A percentile compares a stretch with the other conserved stretches of the same genome.
Conservation (phyloP, 108 stramenopile genomes). For the Pelagomonas calceolata region DNA sequence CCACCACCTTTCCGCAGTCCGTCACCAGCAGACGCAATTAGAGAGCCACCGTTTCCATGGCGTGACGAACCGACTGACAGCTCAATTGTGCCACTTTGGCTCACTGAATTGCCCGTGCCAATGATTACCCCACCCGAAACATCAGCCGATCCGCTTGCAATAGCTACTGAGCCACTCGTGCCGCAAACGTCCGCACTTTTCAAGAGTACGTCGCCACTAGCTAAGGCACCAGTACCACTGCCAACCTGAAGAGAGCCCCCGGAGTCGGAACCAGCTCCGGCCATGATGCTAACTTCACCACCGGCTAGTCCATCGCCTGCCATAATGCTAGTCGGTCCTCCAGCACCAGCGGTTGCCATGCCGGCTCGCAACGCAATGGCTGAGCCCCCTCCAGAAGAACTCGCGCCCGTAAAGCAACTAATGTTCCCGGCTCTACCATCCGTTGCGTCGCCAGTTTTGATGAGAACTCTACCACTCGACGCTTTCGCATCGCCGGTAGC, state of each 20-base stretch:
- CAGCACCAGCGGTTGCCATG: background rate
- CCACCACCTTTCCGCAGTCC: too few species aligned
- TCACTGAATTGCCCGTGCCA: too few species aligned
- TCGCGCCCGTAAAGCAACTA: too few species aligned
- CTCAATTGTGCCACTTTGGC: conserved; percentile 1
- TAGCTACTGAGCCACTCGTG: background rate
- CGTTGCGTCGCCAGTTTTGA: background rate
- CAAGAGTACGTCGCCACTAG: background rate
- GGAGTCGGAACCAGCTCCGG: background rate
- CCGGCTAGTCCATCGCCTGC: background rate
- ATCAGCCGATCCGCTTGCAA: background rate
- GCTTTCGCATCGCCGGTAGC: background rate
- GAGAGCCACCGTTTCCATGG: background rate
- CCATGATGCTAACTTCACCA: background rate
- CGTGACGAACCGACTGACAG: background rate
- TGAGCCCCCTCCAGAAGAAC: background rate
- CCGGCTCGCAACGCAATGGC: background rate
- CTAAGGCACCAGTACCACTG: background rate
- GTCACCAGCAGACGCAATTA: too few species aligned
- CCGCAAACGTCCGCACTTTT: background rate
- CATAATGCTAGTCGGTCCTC: background rate
- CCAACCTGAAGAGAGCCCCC: background rate
- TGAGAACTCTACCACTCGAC: too few species aligned
- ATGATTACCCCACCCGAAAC: background rate
- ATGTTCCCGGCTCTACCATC: background rate